These are phyloP conservation scores for Wickerhamiella brachini DNA, from an alignment of 805 yeast species.

Conservation along the genomic window DNA sequence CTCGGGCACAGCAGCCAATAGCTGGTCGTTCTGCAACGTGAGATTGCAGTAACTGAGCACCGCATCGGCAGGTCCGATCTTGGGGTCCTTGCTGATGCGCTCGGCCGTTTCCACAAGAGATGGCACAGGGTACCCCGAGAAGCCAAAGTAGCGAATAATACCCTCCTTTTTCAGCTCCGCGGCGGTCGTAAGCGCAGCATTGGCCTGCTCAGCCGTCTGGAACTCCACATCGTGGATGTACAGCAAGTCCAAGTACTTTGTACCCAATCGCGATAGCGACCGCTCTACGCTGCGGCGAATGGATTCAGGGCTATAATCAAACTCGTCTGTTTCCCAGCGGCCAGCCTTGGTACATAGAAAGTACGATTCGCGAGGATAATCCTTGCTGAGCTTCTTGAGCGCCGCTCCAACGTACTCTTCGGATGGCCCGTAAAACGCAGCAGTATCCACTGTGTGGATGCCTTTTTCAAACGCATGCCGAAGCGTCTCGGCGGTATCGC, in stretches of 20 bases:
- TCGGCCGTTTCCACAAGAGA: slow-evolving; percentile 43
- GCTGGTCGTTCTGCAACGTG: slow-evolving; percentile 58
- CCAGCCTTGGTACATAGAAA: slow-evolving; percentile 81
- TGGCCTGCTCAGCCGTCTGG: slow-evolving; percentile 38
- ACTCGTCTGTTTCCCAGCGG: slow-evolving; percentile 48
- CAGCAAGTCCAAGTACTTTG: slow-evolving; percentile 63
- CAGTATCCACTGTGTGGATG: slow-evolving; percentile 69
- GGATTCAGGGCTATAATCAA: slow-evolving; percentile 55
- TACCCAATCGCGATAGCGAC: slow-evolving; percentile 51
- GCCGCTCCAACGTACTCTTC: slow-evolving; percentile 64
- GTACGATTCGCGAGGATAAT: slow-evolving; percentile 44
- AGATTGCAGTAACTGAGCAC: slow-evolving; percentile 69
- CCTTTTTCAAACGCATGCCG: slow-evolving; percentile 51
- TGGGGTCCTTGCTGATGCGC: slow-evolving; percentile 29
- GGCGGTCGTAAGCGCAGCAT: slow-evolving; percentile 51
- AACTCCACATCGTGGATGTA: slow-evolving; percentile 87
- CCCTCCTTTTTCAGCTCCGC: slow-evolving; percentile 50
- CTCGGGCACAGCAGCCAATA: slow-evolving; percentile 34
- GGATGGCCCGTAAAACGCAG: slow-evolving; percentile 88
- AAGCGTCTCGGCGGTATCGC: slow-evolving; percentile 48
- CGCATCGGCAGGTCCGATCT: slow-evolving; percentile 45
- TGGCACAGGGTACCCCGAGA: slow-evolving; percentile 78
- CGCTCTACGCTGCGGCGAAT: slow-evolving; percentile 51
- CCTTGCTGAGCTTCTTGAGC: slow-evolving; percentile 28
- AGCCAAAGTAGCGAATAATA: slow-evolving; percentile 48